Evolutionary conservation across 1,284 basidiomycete species (phyloP).

Genomic region (Sparassis latifolia): DNA sequence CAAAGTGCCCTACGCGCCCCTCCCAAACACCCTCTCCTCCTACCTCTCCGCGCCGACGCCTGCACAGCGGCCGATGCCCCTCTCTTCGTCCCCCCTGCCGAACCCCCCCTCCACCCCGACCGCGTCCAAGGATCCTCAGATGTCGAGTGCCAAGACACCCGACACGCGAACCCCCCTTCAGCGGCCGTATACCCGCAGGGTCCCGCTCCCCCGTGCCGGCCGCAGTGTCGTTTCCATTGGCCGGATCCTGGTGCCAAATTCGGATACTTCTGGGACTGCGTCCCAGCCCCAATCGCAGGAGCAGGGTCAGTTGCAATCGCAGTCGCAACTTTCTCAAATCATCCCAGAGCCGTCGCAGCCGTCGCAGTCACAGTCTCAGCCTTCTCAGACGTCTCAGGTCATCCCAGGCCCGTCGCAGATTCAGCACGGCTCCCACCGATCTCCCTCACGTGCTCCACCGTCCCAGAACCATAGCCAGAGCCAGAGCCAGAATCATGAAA

Average conservation of each 20-base stretch:
- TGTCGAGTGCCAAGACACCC: too few relatives aligned
- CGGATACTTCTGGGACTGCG: constrained; percentile 35
- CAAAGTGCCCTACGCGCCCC: not conserved
- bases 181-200: constrained; percentile 5
- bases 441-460: constrained; percentile 6
- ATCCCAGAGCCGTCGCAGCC: not conserved
- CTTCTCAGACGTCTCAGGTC: too few relatives aligned
- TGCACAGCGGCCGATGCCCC: constrained; percentile 24
- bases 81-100: constrained; percentile 1
- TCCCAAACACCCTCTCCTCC: constrained; percentile 5
- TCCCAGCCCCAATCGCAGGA: constrained; percentile 8
- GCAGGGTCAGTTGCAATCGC: constrained; percentile 7
- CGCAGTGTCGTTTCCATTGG: constrained; percentile 8
- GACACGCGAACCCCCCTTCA: not conserved
- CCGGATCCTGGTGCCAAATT: constrained; percentile 43
- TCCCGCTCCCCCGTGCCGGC: constrained; percentile 3
- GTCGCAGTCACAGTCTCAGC: constrained; percentile 9
- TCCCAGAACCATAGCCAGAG: constrained; percentile 3
- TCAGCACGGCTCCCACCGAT: not conserved
- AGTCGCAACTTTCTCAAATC: not conserved
- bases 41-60: constrained; percentile 28
- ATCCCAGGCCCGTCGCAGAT: too few relatives aligned
- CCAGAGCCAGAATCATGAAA: not conserved
- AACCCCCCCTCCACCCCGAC: not conserved
- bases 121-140: not conserved